phyloP scores from a whole-genome alignment of 306 rosid genomes.

The Cajanus cajan region DNA sequence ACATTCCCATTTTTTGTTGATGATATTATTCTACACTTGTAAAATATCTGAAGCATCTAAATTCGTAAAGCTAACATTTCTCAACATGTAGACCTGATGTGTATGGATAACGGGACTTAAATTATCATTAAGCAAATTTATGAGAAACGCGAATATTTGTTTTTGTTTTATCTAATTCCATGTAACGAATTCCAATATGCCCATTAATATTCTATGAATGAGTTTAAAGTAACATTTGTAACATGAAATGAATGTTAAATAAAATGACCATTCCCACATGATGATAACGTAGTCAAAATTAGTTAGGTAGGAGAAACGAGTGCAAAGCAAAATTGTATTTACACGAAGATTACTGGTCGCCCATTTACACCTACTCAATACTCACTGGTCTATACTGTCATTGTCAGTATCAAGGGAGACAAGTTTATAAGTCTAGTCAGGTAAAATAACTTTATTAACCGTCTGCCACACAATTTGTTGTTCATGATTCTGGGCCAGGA shows the following conservation, averaged over 20 bases:
- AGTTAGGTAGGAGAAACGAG: background rate
- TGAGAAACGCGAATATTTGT: too few relatives aligned
- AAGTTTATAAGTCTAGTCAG: background rate
- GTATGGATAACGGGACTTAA: too few relatives aligned
- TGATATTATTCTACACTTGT: too few relatives aligned
- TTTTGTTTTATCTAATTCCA: too few relatives aligned
- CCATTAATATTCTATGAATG: background rate
- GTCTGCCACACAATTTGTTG: background rate
- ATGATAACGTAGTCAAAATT: background rate
- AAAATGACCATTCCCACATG: background rate
- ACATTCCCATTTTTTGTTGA: too few relatives aligned
- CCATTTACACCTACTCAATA: too few relatives aligned
- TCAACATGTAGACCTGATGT: too few relatives aligned
- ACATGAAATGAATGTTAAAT: background rate
- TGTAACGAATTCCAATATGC: too few relatives aligned
- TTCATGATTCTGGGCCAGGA: slow-evolving; percentile 32
- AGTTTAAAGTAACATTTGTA: background rate
- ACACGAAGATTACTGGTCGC: slow-evolving; percentile 19
- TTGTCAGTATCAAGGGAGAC: background rate
- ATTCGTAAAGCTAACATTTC: too few relatives aligned
- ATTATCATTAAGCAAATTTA: too few relatives aligned
- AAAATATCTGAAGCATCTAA: too few relatives aligned
- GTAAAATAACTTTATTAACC: background rate
- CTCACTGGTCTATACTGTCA: background rate
- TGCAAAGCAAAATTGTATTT: slow-evolving; percentile 31